A percentile compares a stretch with the other conserved stretches of the same genome.
Evolutionary conservation across 331 rosid species (phyloP).

Genomic region (Arachis monticola): DNA sequence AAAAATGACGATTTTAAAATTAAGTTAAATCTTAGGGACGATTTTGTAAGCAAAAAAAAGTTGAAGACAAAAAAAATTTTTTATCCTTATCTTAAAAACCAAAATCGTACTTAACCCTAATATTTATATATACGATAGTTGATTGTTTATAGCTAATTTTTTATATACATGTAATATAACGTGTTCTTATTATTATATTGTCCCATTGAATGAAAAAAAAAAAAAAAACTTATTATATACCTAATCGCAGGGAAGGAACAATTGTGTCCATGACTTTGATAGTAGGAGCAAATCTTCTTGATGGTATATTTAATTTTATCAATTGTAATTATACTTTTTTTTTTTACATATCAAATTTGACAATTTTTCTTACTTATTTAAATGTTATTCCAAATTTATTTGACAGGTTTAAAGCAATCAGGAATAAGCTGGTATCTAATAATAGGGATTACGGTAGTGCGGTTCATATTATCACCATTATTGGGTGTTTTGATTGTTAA

Average conservation of each 20-base stretch:
- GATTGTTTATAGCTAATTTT: too few relatives aligned
- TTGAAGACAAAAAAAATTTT: too few relatives aligned
- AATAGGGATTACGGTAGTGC: conserved; percentile 33
- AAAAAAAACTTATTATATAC: too few relatives aligned
- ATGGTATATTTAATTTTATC: conserved; percentile 29
- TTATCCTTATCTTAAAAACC: too few relatives aligned
- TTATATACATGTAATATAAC: too few relatives aligned
- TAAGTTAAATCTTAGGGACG: too few relatives aligned
- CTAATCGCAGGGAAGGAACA: conserved; percentile 21
- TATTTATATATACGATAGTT: too few relatives aligned
- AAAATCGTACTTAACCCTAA: too few relatives aligned
- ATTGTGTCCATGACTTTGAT: conserved; percentile 35
- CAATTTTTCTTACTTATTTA: not conserved
- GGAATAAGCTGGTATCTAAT: conserved; percentile 17
- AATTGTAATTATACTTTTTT: not conserved
- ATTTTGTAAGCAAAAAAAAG: too few relatives aligned
- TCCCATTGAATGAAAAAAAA: too few relatives aligned
- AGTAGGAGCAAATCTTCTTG: conserved; percentile 42
- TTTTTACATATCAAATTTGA: not conserved
- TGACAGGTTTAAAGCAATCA: conserved; percentile 31
- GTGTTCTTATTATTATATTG: too few relatives aligned
- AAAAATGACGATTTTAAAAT: too few relatives aligned
- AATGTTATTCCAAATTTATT: not conserved
- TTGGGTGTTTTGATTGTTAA: conserved; percentile 41
- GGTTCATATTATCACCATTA: conserved; percentile 31